A percentile compares a stretch with the other conserved stretches of the same genome.
These are phyloP conservation scores for Nakazawaea ishiwadae DNA, from an alignment of 805 yeast species.

Conservation along the genomic window DNA sequence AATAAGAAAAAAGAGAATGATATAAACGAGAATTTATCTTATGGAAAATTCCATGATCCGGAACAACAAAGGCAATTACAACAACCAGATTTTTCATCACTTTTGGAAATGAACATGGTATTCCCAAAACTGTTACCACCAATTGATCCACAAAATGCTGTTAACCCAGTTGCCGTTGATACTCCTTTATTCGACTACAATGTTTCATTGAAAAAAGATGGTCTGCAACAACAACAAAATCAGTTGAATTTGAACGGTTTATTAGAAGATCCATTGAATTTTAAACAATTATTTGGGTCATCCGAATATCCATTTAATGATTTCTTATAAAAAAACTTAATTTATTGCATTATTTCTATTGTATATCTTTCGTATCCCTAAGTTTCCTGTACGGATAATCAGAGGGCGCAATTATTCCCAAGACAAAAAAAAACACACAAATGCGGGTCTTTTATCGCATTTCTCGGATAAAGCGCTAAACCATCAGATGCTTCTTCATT, in stretches of 20 bases:
- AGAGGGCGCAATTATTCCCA: no score
- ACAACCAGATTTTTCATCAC: slow-evolving; percentile 6
- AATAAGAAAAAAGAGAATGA: slow-evolving; percentile 8
- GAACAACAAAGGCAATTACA: slow-evolving; percentile 5
- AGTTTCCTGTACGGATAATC: no score
- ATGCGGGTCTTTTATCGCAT: no score
- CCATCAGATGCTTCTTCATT: no score
- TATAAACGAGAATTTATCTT: slow-evolving; percentile 2
- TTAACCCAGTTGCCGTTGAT: no score
- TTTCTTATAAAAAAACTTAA: slow-evolving; percentile 2
- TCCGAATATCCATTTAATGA: slow-evolving; percentile 3
- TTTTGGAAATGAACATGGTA: slow-evolving; percentile 1
- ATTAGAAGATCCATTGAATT: slow-evolving; percentile 8
- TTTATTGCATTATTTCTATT: no score
- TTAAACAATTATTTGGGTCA: slow-evolving; percentile 6
- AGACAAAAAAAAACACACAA: no score
- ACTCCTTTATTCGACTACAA: not conserved
- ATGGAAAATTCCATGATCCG: not conserved
- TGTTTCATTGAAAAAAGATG: not conserved
- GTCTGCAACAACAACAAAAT: not conserved
- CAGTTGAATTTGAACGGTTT: slow-evolving; percentile 9
- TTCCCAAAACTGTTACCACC: not conserved
- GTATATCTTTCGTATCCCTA: no score
- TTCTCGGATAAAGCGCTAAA: no score
- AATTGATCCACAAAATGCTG: no score